A percentile compares a stretch with the other conserved stretches of the same genome.
These are phyloP conservation scores for Ilex asprella DNA, from an alignment of 257 asterid genomes.

Conservation along the genomic window DNA sequence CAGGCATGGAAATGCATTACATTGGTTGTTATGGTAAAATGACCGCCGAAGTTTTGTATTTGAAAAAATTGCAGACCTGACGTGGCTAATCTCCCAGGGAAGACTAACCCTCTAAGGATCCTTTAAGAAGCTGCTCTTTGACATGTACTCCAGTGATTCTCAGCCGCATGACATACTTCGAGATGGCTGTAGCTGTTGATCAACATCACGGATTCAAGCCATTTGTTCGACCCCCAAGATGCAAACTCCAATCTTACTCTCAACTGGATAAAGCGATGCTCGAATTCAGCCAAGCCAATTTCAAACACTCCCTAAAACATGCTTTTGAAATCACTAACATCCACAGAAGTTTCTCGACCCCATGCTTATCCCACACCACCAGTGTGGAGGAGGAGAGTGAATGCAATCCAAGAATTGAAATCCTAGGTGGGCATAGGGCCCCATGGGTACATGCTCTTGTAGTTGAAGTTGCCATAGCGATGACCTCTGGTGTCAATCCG, in stretches of 20 bases:
- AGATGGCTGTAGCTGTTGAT: slow-evolving; percentile 86
- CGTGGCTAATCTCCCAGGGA: slow-evolving; percentile 67
- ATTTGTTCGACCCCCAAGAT: slow-evolving; percentile 72
- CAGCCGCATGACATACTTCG: slow-evolving; percentile 54
- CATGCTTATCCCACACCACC: slow-evolving; percentile 64
- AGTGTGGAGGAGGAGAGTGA: slow-evolving; percentile 30
- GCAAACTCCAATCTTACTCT: slow-evolving; percentile 81
- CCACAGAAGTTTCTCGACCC: slow-evolving; percentile 82
- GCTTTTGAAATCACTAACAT: slow-evolving; percentile 40
- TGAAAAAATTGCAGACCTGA: slow-evolving; percentile 31
- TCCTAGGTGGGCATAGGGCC: slow-evolving; percentile 58
- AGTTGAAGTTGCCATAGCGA: slow-evolving; percentile 77
- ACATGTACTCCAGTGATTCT: slow-evolving; percentile 56
- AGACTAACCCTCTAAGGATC: slow-evolving; percentile 49
- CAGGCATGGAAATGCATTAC: background rate
- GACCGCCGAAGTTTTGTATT: background rate
- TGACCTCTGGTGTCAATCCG: slow-evolving; percentile 72
- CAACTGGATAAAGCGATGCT: slow-evolving; percentile 68
- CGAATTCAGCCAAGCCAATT: slow-evolving; percentile 40
- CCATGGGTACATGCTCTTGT: slow-evolving; percentile 67
- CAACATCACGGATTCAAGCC: slow-evolving; percentile 78
- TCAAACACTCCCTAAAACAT: slow-evolving; percentile 36
- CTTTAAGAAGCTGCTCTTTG: slow-evolving; percentile 42
- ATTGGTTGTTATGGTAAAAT: too few relatives aligned
- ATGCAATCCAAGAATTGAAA: slow-evolving; percentile 53